Base-by-base conservation (phyloP, 2,329 filamentous ascomycete species). In the Ascocoryne sarcoides region DNA sequence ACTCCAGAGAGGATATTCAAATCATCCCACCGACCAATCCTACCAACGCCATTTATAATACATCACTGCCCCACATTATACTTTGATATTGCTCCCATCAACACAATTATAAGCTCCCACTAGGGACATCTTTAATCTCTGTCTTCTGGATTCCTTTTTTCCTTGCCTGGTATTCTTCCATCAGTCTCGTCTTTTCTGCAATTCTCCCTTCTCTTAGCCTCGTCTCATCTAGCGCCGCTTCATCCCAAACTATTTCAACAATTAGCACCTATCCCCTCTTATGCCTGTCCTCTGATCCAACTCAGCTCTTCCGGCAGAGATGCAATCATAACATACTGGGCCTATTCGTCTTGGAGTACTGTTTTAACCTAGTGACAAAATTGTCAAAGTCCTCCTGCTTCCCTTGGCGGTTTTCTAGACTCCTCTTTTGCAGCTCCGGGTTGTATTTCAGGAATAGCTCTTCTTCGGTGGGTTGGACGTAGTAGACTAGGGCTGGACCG, bases 381-480 rank as follows among this genome's bases (percentile, higher is more conserved):
- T 88, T 75, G 58, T 95, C 84, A 54, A 95, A 95, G 44, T 95
- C 88, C 62, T 89, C 74, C 58, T 92, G 78, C 45, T 76, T 75
- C 60, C 83, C 77, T 43, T 82, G 71, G 14, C 87, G 76, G 43
- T 80, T 76, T 62, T 89, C 88, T n/a, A 94, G 67, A 47, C 84
- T 88, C 57, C 84, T 77, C 62, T 85, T 84, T 60, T 92, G 84
- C n/a, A 98, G 74, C 23, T 96, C 92, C 1, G 90, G 90, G 62
- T 90, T 96, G 68, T 96, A 96, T 63, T 74, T 79, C 67, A 86
- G 71, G 70, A 93, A 88, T 31, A 98, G 73, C 66, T 96, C 88
- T 63, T 95, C 92, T 54, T 95, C 88, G 10, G 84, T 82, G 2
- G 92, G 92, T 33, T 75, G 75, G 34, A 93, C 67, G 62, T 79